phyloP scores from a whole-genome alignment of 176 grass and related monocot genomes.

The Cymbopogon citratus region DNA sequence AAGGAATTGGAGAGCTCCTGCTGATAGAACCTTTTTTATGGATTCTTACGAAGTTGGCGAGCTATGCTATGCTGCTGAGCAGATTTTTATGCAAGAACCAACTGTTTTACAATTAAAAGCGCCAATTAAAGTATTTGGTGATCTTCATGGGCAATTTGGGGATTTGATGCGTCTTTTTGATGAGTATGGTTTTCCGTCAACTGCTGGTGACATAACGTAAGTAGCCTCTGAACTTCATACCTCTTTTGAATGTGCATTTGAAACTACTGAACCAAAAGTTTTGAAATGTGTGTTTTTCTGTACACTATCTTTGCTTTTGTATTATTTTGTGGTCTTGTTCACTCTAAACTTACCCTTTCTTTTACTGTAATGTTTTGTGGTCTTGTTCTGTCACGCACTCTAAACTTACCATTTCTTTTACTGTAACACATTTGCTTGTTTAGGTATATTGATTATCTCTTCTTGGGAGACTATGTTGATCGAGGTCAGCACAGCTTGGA shows the following conservation, averaged over 20 bases:
- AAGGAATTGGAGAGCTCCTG: constrained; percentile 84
- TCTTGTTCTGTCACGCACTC: not conserved
- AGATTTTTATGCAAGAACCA: constrained; percentile 97
- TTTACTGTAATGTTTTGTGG: not conserved
- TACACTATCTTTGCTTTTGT: not conserved
- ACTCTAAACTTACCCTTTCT: constrained; percentile 10
- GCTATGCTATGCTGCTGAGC: constrained; percentile 91
- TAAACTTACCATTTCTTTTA: constrained; percentile 10
- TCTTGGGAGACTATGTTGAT: constrained; percentile 99
- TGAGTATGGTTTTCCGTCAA: constrained; percentile 97
- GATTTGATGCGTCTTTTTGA: constrained; percentile 97
- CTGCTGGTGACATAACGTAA: constrained; percentile 95
- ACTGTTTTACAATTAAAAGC: constrained; percentile 98
- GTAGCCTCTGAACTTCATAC: constrained; percentile 28
- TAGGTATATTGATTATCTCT: constrained; percentile 99
- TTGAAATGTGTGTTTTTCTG: not conserved
- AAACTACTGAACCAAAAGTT: constrained; percentile 5
- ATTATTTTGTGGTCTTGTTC: not conserved
- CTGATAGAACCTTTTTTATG: constrained; percentile 88
- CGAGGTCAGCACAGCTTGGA: constrained; percentile 97
- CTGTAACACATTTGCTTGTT: constrained; percentile 14
- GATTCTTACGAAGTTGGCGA: constrained; percentile 97
- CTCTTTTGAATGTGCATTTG: constrained; percentile 17
- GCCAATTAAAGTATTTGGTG: constrained; percentile 95
- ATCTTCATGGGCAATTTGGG: constrained; percentile 98